Base-by-base conservation (phyloP, 23 red algal species). In the Gracilaria caudata region DNA sequence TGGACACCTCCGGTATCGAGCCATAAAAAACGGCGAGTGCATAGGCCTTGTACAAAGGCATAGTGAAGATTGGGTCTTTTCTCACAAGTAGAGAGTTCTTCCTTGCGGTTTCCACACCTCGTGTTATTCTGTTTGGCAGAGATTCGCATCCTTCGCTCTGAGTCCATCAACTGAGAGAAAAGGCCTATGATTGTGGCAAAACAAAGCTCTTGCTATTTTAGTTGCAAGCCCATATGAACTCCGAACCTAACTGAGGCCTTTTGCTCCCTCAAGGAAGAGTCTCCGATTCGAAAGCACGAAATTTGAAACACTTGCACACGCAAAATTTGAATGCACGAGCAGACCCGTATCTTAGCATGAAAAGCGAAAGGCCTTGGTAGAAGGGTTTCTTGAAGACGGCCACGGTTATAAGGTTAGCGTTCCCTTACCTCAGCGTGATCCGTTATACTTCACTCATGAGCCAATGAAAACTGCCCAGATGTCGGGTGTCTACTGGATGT, bases 391-490 rank as follows among this genome's bases (percentile, higher is more conserved):
- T n/a, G n/a, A n/a, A n/a, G n/a, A n/a, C n/a, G n/a, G n/a, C n/a
- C n/a, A n/a, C n/a, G n/a, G n/a, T n/a, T n/a, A n/a, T n/a, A n/a
- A n/a, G n/a, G n/a, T n/a, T n/a, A n/a, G n/a, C n/a, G n/a, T n/a
- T n/a, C n/a, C n/a, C n/a, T n/a, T n/a, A n/a, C n/a, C n/a, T n/a
- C n/a, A n/a, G n/a, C n/a, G n/a, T n/a, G n/a, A n/a, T n/a, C n/a
- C n/a, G n/a, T n/a, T 45, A 7, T 45, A 16, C 12, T 13, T 53
- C 12, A 16, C 3, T 1, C 60, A 65, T 65, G 8, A 38, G 40
- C 70, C 37, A 75, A 75, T 75, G 40, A 75, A 75, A 46, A 26
- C 1, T 29, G 0, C 37, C 38, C 70, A 75, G 47, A 12, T 75
- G 70, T 75, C 70, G 20, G 7, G n/a, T 12, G 4, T 29, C 21